Conservation (phyloP, 352 stramenopile species). For the Bremia lactucae region DNA sequence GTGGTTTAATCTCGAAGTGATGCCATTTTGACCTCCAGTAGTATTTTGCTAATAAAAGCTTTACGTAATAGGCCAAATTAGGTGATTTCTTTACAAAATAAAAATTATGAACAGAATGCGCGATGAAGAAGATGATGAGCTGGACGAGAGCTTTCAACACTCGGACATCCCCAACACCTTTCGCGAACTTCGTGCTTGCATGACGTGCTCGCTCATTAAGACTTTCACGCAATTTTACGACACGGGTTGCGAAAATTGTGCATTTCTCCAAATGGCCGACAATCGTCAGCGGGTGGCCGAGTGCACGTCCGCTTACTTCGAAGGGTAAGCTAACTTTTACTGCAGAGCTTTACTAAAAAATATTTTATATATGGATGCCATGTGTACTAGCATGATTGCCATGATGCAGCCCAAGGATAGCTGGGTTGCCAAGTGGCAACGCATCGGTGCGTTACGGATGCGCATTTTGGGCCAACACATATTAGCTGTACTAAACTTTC, state of each 20-base stretch:
- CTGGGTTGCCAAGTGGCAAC: slow-evolving; percentile 86
- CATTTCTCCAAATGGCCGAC: slow-evolving; percentile 84
- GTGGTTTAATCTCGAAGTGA: too few species aligned
- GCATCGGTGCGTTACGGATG: slow-evolving; percentile 70
- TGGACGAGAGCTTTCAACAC: slow-evolving; percentile 70
- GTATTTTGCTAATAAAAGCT: too few species aligned
- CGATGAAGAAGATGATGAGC: slow-evolving; percentile 74
- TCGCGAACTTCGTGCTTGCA: slow-evolving; percentile 77
- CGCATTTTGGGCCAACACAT: background rate
- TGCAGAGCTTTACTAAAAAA: background rate
- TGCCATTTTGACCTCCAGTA: too few species aligned
- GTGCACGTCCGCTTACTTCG: slow-evolving; percentile 84
- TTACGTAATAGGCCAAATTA: too few species aligned
- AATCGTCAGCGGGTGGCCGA: slow-evolving; percentile 82
- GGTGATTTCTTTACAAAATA: too few species aligned
- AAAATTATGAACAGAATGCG: slow-evolving; percentile 53
- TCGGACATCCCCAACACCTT: slow-evolving; percentile 85
- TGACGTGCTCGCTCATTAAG: slow-evolving; percentile 85
- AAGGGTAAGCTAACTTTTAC: slow-evolving; percentile 43
- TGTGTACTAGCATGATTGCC: slow-evolving; percentile 59
- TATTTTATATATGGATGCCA: background rate
- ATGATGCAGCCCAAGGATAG: slow-evolving; percentile 86
- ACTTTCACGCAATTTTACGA: slow-evolving; percentile 88
- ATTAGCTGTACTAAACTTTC: background rate
- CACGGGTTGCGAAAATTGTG: slow-evolving; percentile 83